Evolutionary conservation across 2,329 filamentous ascomycete species (phyloP).

Genomic region (Westerdykella ornata): DNA sequence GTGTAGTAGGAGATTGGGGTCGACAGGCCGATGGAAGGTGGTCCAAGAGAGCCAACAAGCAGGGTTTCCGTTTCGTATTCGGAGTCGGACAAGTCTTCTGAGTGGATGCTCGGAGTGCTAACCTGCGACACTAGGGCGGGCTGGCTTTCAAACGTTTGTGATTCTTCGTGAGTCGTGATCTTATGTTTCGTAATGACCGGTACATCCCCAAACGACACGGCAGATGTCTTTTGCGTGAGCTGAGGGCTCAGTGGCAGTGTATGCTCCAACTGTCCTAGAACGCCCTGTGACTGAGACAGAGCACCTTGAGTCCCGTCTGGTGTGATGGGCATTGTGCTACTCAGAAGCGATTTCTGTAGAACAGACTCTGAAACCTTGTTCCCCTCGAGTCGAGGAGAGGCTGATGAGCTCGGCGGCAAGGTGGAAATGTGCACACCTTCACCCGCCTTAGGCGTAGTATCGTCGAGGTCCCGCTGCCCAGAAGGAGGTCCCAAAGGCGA

Average conservation of each 20-base stretch:
- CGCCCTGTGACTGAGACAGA: conserved; percentile 16
- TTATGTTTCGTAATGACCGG: conserved; percentile 16
- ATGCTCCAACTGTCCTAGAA: conserved; percentile 12
- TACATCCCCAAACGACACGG: conserved; percentile 10
- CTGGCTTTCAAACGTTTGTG: background rate
- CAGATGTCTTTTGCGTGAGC: conserved; percentile 33
- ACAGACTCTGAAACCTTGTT: background rate
- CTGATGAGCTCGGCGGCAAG: conserved; percentile 6
- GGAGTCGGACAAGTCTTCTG: conserved; percentile 11
- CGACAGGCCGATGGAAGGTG: conserved; percentile 33
- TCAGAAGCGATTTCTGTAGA: conserved; percentile 10
- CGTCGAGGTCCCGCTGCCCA: conserved; percentile 1
- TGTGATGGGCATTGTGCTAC: conserved; percentile 19
- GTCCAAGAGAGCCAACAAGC: conserved; percentile 1
- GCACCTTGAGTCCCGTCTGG: conserved; percentile 25
- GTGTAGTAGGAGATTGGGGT: conserved; percentile 44
- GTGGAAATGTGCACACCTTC: conserved; percentile 6
- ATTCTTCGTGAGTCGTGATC: no score
- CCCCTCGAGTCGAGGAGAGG: background rate
- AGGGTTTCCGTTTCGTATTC: conserved; percentile 4
- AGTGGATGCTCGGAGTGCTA: conserved; percentile 8
- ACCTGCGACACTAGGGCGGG: no score
- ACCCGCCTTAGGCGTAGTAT: conserved; percentile 7
- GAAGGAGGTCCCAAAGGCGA: conserved; percentile 1
- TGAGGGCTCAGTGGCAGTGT: conserved; percentile 33